Percentiles rank a stretch among this genome's conserved stretches.
Conservation (phyloP, 1,139 yeast genomes). For the Kurtzmaniella quercitrusa region DNA sequence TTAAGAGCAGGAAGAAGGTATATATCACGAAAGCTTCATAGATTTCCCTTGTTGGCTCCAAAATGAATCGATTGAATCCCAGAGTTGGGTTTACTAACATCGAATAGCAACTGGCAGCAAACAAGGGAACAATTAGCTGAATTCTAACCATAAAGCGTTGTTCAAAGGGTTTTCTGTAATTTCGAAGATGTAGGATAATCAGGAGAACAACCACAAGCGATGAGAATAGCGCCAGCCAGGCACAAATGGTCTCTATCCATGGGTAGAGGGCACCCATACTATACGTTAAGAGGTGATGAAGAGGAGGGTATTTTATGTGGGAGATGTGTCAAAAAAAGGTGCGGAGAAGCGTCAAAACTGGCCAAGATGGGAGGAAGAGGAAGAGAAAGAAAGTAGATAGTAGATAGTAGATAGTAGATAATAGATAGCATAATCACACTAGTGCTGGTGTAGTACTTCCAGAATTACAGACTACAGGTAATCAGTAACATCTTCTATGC, state of each 20-base stretch:
- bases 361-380: too few relatives aligned
- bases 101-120: slow-evolving; percentile 50
- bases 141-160: slow-evolving; percentile 85
- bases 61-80: slow-evolving; percentile 34
- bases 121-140: slow-evolving; percentile 59
- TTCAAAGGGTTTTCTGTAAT: slow-evolving; percentile 85
- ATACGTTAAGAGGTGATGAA: background rate
- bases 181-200: slow-evolving; percentile 36
- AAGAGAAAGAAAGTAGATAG: too few relatives aligned
- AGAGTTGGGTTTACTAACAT: slow-evolving; percentile 44
- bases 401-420: too few relatives aligned
- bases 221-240: slow-evolving; percentile 31
- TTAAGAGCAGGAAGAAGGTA: slow-evolving; percentile 80
- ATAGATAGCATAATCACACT: too few relatives aligned
- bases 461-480: too few relatives aligned
- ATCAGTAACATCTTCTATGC: background rate
- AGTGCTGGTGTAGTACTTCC: too few relatives aligned
- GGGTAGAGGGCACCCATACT: slow-evolving; percentile 17
- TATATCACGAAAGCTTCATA: slow-evolving; percentile 96
- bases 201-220: slow-evolving; percentile 29
- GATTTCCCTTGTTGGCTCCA: slow-evolving; percentile 81
- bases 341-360: too few relatives aligned
- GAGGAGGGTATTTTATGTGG: background rate
- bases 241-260: slow-evolving; percentile 31
- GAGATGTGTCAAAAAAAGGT: background rate